Base-by-base conservation (phyloP, 2,329 filamentous ascomycete species). In the Cladophialophora exuberans region DNA sequence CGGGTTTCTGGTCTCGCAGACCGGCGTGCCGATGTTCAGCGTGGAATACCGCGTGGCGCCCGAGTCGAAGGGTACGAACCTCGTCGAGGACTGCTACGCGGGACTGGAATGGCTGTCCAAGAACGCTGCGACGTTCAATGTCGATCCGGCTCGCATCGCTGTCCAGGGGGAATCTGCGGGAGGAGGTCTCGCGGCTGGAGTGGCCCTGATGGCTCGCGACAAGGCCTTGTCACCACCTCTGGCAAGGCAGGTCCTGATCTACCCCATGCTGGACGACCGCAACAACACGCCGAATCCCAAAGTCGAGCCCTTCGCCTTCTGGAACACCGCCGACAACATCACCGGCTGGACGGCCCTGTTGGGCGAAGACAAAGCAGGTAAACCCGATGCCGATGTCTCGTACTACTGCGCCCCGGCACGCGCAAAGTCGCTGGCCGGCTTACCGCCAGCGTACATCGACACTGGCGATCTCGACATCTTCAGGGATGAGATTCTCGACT, bases 201-300 rank as follows among this genome's bases (percentile, higher is more conserved):
- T 72, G 25, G 67, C 71, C 1, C 62, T 78, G 36, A 65, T 74
- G 56, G 73, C 73, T 3, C 64, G 73, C 23, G 71, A 76, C 57
- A 59, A 63, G 50, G 60, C 38, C 13, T 50, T 65, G 3, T 62
- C 57, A 30, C 73, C 63, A 49, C 66, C 61, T 39, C 59, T 72
- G 50, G 70, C 64, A 33, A 73, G 70, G 65, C 71, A 77, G 64
- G 68, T 79, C 36, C 69, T 79, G 7, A 66, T 76, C 44, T 75
- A 75, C 42, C 76, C 75, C 2, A 79, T 79, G 76, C 65, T 80
- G 9, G 76, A 80, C 61, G 73, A 79, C 45, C 71, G 67, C 42
- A 65, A 68, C 11, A 62, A 59, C n/a, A 54, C 54, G 9, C 68
- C 70, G 3, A 66, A 67, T 17, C 57, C 57, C 13, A 67, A 70